phyloP scores from a whole-genome alignment of 768 basidiomycete species.

The Leccinum ochraceum region DNA sequence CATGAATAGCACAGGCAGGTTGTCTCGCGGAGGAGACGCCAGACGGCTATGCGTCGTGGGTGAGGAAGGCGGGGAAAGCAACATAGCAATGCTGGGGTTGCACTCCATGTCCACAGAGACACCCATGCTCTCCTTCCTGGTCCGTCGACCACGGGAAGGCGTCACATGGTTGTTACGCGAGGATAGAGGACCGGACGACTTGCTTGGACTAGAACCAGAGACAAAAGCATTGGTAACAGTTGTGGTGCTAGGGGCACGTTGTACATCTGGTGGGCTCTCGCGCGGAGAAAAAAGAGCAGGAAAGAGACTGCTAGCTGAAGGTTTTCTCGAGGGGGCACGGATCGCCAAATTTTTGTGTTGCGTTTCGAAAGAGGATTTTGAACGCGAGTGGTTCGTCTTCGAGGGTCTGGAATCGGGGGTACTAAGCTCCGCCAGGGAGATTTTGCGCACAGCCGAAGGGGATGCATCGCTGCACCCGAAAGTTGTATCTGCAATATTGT shows the following conservation, averaged over 20 bases:
- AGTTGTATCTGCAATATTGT: slow-evolving; percentile 45
- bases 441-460: not conserved
- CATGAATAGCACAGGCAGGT: slow-evolving; percentile 2
- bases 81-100: slow-evolving; percentile 21
- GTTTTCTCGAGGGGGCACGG: slow-evolving; percentile 13
- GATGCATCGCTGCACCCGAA: not conserved
- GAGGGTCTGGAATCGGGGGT: not conserved
- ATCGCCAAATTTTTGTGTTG: slow-evolving; percentile 1
- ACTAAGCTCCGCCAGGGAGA: slow-evolving; percentile 3
- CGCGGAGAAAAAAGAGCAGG: slow-evolving; percentile 19
- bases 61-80: slow-evolving; percentile 29
- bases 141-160: slow-evolving; percentile 21
- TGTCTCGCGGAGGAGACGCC: slow-evolving; percentile 8
- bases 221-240: slow-evolving; percentile 13
- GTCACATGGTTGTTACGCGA: slow-evolving; percentile 1
- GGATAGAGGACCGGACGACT: not conserved
- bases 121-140: slow-evolving; percentile 13
- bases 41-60: slow-evolving; percentile 7
- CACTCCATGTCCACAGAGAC: slow-evolving; percentile 3
- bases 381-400: slow-evolving; percentile 18
- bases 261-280: slow-evolving; percentile 2
- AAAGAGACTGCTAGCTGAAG: slow-evolving; percentile 16
- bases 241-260: slow-evolving; percentile 11
- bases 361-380: slow-evolving; percentile 16
- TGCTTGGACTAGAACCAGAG: slow-evolving; percentile 4